Base-by-base conservation (phyloP, 257 asterid genomes). In the Nicotiana attenuata region DNA sequence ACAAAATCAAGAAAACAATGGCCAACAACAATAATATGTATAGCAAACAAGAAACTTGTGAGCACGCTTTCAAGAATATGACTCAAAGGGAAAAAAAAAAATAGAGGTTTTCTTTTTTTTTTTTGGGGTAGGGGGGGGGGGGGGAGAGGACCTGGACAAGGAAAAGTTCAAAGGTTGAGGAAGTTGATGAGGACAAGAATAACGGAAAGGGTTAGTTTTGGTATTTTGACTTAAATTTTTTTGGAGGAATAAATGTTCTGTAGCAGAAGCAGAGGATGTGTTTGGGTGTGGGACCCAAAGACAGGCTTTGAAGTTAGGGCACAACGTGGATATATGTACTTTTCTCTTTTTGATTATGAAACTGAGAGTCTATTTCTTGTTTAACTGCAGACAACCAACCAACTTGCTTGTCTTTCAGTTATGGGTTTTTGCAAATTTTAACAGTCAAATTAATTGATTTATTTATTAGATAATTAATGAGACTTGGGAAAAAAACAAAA, bases 181-280 rank as follows among this genome's bases (percentile, higher is more conserved):
- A 24, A 76, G 29, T 53, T 79, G 87, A 22, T 7, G 84, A 76
- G 60, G 84, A 82, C 83, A 82, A 50, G 83, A 83, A 79, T 85
- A 87, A 88, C 88, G 85, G 87, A 26, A 76, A 75, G 63, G 89
- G 91, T 83, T 82, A 77, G 11, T 84, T 57, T 84, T 56, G 91
- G 87, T 47, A 85, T 81, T 81, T 67, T 52, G 57, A 52, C 6
- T 52, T 41, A 0, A 14, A 0, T n/a, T 10, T 53, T 20, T 20
- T 63, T 47, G 56, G 82, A 80, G 82, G 61, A 47, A 80, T 66
- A 66, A 80, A 64, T 66, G 50, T 41, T 77, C n/a, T 20, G 67
- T 16, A 60, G 22, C 47, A 7, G 24, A 41, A 28, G 53, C 24
- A 60, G 45, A 26, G 81, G 81, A 31, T 80, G 50, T 52, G 57